These are phyloP conservation scores for Kluyveromyces nonfermentans DNA, from an alignment of 805 yeast genomes.

Conservation along the genomic window DNA sequence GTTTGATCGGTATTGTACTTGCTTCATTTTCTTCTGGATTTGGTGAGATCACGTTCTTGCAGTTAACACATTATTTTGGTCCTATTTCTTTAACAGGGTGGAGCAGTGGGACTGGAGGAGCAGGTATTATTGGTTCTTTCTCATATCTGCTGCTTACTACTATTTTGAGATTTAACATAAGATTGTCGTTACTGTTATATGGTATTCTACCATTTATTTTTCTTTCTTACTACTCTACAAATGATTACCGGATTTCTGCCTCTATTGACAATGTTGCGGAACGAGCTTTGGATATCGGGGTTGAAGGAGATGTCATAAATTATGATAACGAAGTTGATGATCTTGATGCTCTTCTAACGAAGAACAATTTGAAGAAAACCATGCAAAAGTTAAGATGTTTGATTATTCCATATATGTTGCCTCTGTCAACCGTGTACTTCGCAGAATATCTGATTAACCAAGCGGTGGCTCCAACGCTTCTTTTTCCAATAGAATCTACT, in stretches of 20 bases:
- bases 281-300: conserved; percentile 3
- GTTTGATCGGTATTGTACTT: conserved; percentile 59
- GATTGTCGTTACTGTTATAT: conserved; percentile 47
- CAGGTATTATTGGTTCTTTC: conserved; percentile 81
- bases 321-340: background rate
- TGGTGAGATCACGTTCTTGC: conserved; percentile 85
- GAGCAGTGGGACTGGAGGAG: conserved; percentile 94
- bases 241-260: conserved; percentile 1
- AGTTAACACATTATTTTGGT: conserved; percentile 69
- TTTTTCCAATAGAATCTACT: conserved; percentile 52
- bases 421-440: conserved; percentile 72
- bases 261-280: conserved; percentile 6
- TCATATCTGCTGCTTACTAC: conserved; percentile 65
- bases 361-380: conserved; percentile 13
- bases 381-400: conserved; percentile 33
- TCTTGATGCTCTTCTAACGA: conserved; percentile 2
- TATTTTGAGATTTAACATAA: conserved; percentile 46
- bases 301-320: background rate
- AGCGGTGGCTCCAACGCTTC: conserved; percentile 79
- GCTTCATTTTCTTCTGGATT: conserved; percentile 83
- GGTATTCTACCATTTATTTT: conserved; percentile 48
- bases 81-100: conserved; percentile 67
- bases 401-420: conserved; percentile 66
- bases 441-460: conserved; percentile 87
- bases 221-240: conserved; percentile 29